A percentile compares a stretch with the other conserved stretches of the same genome.
These are phyloP conservation scores for Perilla frutescens DNA, from an alignment of 257 asterid species.

Conservation along the genomic window DNA sequence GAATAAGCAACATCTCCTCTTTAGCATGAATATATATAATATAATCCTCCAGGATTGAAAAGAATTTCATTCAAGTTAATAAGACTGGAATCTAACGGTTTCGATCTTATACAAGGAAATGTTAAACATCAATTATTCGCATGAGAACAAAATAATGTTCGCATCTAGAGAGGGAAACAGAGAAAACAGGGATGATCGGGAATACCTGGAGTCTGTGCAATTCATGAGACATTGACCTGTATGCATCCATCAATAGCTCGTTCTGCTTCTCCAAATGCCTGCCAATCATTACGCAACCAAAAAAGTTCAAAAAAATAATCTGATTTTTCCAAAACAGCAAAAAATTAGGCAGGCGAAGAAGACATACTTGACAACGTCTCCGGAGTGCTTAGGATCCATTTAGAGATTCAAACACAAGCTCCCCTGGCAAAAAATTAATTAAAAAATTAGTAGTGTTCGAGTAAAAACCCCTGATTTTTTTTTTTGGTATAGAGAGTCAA, in stretches of 20 bases:
- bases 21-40: not conserved
- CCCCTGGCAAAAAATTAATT: not conserved
- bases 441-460: not conserved
- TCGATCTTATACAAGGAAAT: not conserved
- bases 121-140: not conserved
- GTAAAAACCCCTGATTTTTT: too few species aligned
- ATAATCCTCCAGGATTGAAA: not conserved
- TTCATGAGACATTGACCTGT: slow-evolving; percentile 75
- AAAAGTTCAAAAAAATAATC: not conserved
- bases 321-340: too few species aligned
- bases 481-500: too few species aligned
- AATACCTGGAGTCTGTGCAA: slow-evolving; percentile 79
- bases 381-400: slow-evolving; percentile 29
- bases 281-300: slow-evolving; percentile 12
- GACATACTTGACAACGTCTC: slow-evolving; percentile 19
- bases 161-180: not conserved
- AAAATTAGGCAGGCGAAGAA: not conserved
- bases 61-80: not conserved
- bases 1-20: slow-evolving; percentile 8
- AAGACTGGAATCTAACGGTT: slow-evolving; percentile 7
- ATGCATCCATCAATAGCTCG: slow-evolving; percentile 67
- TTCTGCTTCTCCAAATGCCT: slow-evolving; percentile 89
- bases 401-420: slow-evolving; percentile 1
- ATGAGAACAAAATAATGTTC: not conserved
- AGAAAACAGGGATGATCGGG: not conserved